Base-by-base conservation (phyloP, 495 filamentous ascomycete genomes). In the Cairneyella variabilis region DNA sequence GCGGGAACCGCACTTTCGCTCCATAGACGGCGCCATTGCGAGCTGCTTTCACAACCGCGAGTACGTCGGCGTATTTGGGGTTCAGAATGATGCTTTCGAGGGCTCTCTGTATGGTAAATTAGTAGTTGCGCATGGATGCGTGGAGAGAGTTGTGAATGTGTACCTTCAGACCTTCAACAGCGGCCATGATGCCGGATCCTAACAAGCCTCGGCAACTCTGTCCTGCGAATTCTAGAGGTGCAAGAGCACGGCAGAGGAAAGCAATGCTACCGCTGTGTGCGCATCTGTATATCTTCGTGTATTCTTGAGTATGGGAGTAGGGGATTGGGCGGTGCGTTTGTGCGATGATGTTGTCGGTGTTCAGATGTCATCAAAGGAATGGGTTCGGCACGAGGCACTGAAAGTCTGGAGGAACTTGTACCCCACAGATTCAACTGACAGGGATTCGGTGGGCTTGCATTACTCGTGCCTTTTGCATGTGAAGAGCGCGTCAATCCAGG, bases 1-100 rank as follows among this genome's bases (percentile, higher is more conserved):
- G 93, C 61, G 93, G 93, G 76, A 97, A 97, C 58, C 93, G 91
- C 68, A 99, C 89, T 81, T 97, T 99, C 60, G 91, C 83, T 23
- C 93, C 93, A 73, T 97, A 99, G 53, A 97, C 89, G 57, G 90
- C 83, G 68, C 93, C 93, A 85, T 97, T 99, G 69, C 93, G 91
- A 43, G 91, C 83, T 56, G 79, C 89, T 75, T 99, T 99, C 63
- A 92, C 53, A 58, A 99, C 75, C 22, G 87, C 77, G 23, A 99
- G 80, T 47, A 90, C 62, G 60, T 90, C 89, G 51, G 89, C 86
- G 69, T 96, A 85, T 55, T 81, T 72, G 3, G 92, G 90, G 67
- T 97, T 82, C 32, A 92, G 83, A 53, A 96, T 71, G 42, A 92
- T 74, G 48, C 76, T 72, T 67, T 95, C 85, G 54, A 85, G 67